Base-by-base conservation (phyloP, 352 stramenopile species). In the Pythium vanterpoolii region DNA sequence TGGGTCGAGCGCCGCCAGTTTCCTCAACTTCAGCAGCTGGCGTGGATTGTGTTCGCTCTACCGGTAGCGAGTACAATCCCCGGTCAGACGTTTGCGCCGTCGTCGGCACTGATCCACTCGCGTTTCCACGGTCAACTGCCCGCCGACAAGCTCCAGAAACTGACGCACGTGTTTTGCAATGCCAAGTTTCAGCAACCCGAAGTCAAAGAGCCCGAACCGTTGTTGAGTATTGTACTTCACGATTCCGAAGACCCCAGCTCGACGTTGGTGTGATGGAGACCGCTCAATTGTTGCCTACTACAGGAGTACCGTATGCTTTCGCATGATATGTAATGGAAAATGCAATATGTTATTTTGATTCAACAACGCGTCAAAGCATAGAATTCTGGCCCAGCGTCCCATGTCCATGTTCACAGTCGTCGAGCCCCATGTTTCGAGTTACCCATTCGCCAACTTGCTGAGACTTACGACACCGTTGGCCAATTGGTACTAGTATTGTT, bases 121-220 rank as follows among this genome's bases (percentile, higher is more conserved):
- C 69, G 72, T 8, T 87, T 87, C 52, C 60, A 72, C 54, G 33
- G 34, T 21, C 73, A 70, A 31, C 53, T 90, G 16, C 45, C 69
- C 13, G 9, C 53, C 4, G 68, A 77, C 16, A 77, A 86, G 62
- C 59, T 90, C 4, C 56, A 78, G 49, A 79, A 87, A 44, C 70
- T 90, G 28, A 79, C 62, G n/a, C 74, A 86, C 46, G 57, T 90
- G 26, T 76, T 82, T 42, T 86, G 77, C 67, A 90, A 87, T 55
- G 59, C 72, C 11, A 77, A 73, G 58, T 69, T 53, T 40, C 43
- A 62, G 31, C 48, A 68, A 13, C 47, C 44, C 9, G 57, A 69
- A n/a, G 33, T 50, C 34, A 70, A 65, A 30, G 49, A 70, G 34
- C 48, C 56, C 3, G 62, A 70, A 28, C 56, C 62, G 26, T 23